phyloP scores from a whole-genome alignment of 805 yeast genomes.

The Saturnispora bothae region DNA sequence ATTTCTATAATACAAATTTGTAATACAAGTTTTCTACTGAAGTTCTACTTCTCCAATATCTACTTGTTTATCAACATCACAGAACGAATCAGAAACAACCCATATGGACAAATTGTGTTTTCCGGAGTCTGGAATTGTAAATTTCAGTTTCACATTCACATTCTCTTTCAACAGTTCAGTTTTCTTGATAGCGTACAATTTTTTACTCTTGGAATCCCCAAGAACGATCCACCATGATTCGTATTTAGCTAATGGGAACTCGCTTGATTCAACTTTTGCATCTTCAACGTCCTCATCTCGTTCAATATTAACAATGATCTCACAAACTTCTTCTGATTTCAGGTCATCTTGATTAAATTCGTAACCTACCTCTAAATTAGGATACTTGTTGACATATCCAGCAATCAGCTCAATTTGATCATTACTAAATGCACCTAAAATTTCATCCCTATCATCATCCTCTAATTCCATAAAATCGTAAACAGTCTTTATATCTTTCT shows the following conservation, averaged over 20 bases:
- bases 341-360: conserved; percentile 33
- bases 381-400: conserved; percentile 80
- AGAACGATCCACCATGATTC: conserved; percentile 86
- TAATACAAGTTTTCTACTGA: too few relatives aligned
- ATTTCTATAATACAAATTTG: too few relatives aligned
- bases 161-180: conserved; percentile 41
- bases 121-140: conserved; percentile 53
- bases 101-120: conserved; percentile 55
- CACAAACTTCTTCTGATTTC: conserved; percentile 35
- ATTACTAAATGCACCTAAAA: conserved; percentile 44
- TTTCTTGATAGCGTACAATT: conserved; percentile 65
- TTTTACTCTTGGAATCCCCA: conserved; percentile 52
- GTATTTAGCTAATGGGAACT: conserved; percentile 46
- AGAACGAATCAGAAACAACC: conserved; percentile 84
- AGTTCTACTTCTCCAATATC: conserved; percentile 18
- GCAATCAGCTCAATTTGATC: conserved; percentile 57
- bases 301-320: conserved; percentile 38
- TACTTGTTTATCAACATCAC: conserved; percentile 88
- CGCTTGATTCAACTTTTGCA: conserved; percentile 45
- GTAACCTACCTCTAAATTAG: conserved; percentile 66
- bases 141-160: conserved; percentile 43
- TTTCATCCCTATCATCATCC: conserved; percentile 49
- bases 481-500: conserved; percentile 53
- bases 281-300: conserved; percentile 74
- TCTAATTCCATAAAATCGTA: conserved; percentile 69